Conservation (phyloP, 176 grass and related monocot genomes). For the Eleusine coracana region DNA sequence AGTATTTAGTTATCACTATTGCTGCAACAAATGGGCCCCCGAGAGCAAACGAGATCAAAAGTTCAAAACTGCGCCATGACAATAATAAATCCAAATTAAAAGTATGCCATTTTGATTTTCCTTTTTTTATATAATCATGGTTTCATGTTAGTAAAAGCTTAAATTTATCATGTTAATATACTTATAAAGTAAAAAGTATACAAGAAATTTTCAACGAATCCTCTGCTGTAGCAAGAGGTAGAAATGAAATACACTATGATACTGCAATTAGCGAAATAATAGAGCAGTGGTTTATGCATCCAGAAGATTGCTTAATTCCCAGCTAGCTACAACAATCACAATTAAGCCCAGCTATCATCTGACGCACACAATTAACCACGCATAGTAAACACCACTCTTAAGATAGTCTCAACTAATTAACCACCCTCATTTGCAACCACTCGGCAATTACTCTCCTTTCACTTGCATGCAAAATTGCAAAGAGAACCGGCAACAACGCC, state of each 20-base stretch:
- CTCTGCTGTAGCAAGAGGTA: too few species aligned
- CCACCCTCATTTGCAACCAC: not conserved
- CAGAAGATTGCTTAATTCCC: not conserved
- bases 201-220: too few species aligned
- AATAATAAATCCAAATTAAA: too few species aligned
- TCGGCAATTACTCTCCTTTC: not conserved
- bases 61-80: too few species aligned
- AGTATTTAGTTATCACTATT: too few species aligned
- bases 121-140: too few species aligned
- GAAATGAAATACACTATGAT: not conserved
- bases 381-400: not conserved
- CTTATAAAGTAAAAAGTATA: too few species aligned
- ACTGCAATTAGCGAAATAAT: not conserved
- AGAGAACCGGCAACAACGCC: not conserved
- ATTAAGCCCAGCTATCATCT: not conserved
- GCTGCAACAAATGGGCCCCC: too few species aligned
- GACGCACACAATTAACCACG: not conserved
- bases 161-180: too few species aligned
- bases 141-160: too few species aligned
- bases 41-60: too few species aligned
- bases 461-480: not conserved
- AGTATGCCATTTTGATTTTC: too few species aligned
- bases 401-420: not conserved
- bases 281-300: not conserved
- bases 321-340: not conserved